Base-by-base conservation (phyloP, 2,329 filamentous ascomycete species). In the Colletotrichum eremochloae region DNA sequence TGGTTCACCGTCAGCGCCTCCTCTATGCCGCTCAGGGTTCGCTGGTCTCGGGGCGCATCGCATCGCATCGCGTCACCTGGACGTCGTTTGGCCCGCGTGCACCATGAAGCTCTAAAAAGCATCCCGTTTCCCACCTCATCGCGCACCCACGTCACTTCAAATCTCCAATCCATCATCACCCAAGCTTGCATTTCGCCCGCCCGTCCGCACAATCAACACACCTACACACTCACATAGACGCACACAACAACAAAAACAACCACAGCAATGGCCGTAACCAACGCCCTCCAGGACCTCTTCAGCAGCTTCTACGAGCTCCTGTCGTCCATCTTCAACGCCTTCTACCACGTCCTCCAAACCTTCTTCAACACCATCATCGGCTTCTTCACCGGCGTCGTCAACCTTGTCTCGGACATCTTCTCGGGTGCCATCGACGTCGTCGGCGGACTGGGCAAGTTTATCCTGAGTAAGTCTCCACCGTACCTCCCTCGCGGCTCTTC, bases 271-370 rank as follows among this genome's bases (percentile, higher is more conserved):
- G 77, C 81, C 55, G 71, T 84, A 76, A 78, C 78, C 31, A 75
- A 77, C 56, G 83, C 82, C 40, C 73, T 84, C 63, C 75, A 76
- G 56, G 80, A 83, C 74, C 77, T 84, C 61, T 76, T 84, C 77
- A 82, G 80, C 75, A 84, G 81, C 76, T 77, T 84, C 76, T 83
- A 81, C 71, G 82, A 84, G 77, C 81, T 85, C 40, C 71, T 84
- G 50, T 76, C 80, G 44, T 83, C 82, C 6, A 71, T 85, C 61
- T 74, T 84, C 38, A 75, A 76, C 44, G 79, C 82, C n/a, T 62
- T 80, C 55, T 80, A 80, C 74, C 61, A 79, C 67, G 48, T 84
- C 44, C 69, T 84, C 18, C 78, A 81, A 56, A 78, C 78, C 44
- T 55, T 82, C 40, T 48, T 84, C 58, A 76, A 75, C 29, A 78